Conservation (phyloP, 2,329 filamentous ascomycete species). For the Sporothrix mexicana region DNA sequence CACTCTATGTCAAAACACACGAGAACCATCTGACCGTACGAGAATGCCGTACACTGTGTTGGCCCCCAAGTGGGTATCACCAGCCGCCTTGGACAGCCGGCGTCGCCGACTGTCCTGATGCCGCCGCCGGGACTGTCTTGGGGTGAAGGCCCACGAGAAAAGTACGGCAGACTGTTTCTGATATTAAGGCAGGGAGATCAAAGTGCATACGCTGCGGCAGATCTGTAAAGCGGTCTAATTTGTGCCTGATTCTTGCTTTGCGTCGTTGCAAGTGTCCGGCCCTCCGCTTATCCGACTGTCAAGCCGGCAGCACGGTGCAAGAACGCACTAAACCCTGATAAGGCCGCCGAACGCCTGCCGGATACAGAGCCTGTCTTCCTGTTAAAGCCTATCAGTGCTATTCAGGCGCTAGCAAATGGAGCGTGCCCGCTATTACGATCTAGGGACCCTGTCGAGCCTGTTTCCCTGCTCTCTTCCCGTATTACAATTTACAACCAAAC, state of each 20-base stretch:
- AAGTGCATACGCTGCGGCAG: too few species aligned
- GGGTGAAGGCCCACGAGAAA: slow-evolving; percentile 28
- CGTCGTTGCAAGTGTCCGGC: background rate
- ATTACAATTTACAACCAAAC: background rate
- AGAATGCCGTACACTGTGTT: background rate
- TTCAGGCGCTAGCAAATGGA: too few species aligned
- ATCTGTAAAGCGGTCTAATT: background rate
- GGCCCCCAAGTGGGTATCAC: background rate
- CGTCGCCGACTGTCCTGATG: slow-evolving; percentile 37
- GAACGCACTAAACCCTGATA: background rate
- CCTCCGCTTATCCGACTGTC: slow-evolving; percentile 26
- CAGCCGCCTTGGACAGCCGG: slow-evolving; percentile 4
- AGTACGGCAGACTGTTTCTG: background rate
- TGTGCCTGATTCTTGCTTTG: background rate
- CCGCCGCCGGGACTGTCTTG: slow-evolving; percentile 23
- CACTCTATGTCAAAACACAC: too few species aligned
- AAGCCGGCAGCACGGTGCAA: slow-evolving; percentile 8
- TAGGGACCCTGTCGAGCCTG: too few species aligned
- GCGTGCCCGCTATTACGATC: too few species aligned
- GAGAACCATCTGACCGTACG: background rate
- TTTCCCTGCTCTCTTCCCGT: background rate
- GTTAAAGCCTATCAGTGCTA: background rate
- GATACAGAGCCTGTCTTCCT: background rate
- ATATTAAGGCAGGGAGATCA: background rate
- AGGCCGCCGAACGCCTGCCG: background rate